Evolutionary conservation across 108 stramenopile genomes (phyloP).

Genomic region (Phaeodactylum tricornutum): DNA sequence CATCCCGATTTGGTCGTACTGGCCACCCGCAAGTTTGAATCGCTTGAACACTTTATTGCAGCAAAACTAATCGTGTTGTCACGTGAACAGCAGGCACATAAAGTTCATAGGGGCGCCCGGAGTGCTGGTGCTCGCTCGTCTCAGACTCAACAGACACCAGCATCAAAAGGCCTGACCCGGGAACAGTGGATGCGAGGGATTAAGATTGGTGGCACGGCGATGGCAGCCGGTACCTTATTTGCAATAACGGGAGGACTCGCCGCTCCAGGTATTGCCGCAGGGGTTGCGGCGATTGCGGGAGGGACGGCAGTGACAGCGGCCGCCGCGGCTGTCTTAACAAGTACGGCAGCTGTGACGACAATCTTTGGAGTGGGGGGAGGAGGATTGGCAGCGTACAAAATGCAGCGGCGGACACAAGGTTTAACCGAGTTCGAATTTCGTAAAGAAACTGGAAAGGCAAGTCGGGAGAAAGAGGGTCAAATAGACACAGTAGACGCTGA

Average conservation of each 20-base stretch:
- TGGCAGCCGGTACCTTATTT: conserved; percentile 60
- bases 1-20: conserved; percentile 19
- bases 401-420: conserved; percentile 70
- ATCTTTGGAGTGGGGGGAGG: conserved; percentile 85
- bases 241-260: conserved; percentile 69
- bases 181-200: conserved; percentile 55
- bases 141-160: neutral
- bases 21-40: conserved; percentile 75
- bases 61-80: conserved; percentile 53
- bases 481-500: conserved; percentile 43
- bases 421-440: conserved; percentile 75
- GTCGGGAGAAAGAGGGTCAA: neutral
- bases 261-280: conserved; percentile 72
- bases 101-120: neutral
- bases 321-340: conserved; percentile 51
- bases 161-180: conserved; percentile 31
- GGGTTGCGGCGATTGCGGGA: conserved; percentile 57
- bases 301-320: conserved; percentile 64
- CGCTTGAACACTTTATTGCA: conserved; percentile 67
- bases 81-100: neutral
- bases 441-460: conserved; percentile 23
- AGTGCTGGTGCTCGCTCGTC: neutral
- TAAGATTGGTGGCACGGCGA: conserved; percentile 61
- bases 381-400: conserved; percentile 73
- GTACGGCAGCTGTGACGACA: conserved; percentile 69